phyloP scores from a whole-genome alignment of 768 basidiomycete genomes.

The Sporobolomyces phaffii region DNA sequence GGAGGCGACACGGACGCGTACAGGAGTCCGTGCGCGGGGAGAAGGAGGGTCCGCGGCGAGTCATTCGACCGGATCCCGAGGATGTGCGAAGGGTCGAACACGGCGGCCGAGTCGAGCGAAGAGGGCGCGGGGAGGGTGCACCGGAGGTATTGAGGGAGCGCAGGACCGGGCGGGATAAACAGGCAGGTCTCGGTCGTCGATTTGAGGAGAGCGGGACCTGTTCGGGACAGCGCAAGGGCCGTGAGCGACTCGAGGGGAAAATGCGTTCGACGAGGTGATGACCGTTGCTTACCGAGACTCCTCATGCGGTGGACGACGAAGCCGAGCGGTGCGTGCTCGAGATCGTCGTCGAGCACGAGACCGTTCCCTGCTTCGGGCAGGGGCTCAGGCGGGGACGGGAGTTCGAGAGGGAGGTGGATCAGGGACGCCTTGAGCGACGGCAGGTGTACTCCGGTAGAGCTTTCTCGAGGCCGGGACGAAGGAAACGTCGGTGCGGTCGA shows the following conservation, averaged over 20 bases:
- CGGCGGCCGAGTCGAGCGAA: neutral
- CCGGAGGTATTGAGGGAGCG: neutral
- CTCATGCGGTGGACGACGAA: constrained; percentile 11
- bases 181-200: constrained; percentile 16
- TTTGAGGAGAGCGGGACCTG: constrained; percentile 22
- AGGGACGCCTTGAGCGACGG: constrained; percentile 3
- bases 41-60: constrained; percentile 51
- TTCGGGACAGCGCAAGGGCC: too few species aligned
- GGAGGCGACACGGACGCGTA: constrained; percentile 54
- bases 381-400: constrained; percentile 14
- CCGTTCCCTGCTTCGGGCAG: neutral
- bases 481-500: neutral
- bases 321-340: constrained; percentile 13
- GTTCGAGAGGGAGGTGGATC: constrained; percentile 27
- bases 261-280: too few species aligned
- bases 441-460: neutral
- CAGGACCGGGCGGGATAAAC: constrained; percentile 9
- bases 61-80: constrained; percentile 56
- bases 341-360: constrained; percentile 30
- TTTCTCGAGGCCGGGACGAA: neutral
- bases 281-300: neutral
- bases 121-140: neutral
- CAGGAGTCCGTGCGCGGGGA: constrained; percentile 61
- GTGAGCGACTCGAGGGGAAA: too few species aligned
- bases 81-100: constrained; percentile 54